phyloP scores from a whole-genome alignment of 139 green algal genomes.

The Chlorella sp. region DNA sequence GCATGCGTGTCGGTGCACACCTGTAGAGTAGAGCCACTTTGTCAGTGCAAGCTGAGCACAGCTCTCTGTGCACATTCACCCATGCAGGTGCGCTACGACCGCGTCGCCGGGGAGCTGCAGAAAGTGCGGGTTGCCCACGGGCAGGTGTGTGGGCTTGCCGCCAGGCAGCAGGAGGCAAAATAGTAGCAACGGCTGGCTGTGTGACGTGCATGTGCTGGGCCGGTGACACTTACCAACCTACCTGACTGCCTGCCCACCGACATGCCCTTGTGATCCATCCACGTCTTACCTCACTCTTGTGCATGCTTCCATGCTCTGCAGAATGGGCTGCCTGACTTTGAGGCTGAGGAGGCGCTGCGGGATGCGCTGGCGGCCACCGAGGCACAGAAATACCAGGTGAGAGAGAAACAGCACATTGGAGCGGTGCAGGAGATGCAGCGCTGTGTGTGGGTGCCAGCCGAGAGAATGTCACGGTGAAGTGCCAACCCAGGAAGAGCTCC shows the following conservation, averaged over 20 bases:
- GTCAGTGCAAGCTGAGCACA: not conserved
- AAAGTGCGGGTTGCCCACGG: not conserved
- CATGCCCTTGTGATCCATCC: too few species aligned
- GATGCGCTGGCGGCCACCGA: constrained; percentile 32
- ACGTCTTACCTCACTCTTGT: too few species aligned
- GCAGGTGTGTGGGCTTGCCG: not conserved
- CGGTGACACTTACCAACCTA: too few species aligned
- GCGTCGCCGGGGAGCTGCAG: constrained; percentile 6
- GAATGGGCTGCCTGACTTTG: constrained; percentile 38
- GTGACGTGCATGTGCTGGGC: too few species aligned
- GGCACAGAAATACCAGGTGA: constrained; percentile 33
- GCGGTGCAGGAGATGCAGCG: not conserved
- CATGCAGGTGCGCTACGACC: constrained; percentile 27
- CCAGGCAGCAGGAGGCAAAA: too few species aligned
- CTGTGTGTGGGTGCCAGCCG: not conserved
- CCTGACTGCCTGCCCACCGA: too few species aligned
- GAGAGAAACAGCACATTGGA: not conserved
- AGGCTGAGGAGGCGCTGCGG: constrained; percentile 42
- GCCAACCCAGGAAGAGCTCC: too few species aligned
- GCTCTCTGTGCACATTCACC: not conserved
- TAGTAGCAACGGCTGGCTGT: too few species aligned
- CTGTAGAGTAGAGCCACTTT: too few species aligned
- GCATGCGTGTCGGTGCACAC: not conserved
- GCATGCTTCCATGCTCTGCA: not conserved
- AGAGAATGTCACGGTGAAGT: not conserved